Conservation (phyloP, 495 filamentous ascomycete species). For the Aspergillus campestris region DNA sequence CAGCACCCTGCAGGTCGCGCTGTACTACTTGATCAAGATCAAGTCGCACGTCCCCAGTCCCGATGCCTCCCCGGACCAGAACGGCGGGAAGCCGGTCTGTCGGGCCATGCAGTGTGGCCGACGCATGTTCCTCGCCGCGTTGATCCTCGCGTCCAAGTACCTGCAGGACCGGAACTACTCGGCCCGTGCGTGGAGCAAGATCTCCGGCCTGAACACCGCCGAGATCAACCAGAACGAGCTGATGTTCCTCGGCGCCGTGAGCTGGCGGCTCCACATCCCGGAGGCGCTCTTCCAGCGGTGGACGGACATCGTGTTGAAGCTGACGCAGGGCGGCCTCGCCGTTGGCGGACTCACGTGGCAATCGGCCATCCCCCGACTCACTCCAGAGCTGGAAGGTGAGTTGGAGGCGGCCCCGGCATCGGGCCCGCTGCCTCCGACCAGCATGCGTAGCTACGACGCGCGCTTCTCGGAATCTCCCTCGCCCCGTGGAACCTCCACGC, state of each 20-base stretch:
- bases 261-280: constrained; percentile 91
- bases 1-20: constrained; percentile 90
- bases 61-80: constrained; percentile 83
- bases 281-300: constrained; percentile 83
- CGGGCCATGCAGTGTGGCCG: constrained; percentile 93
- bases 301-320: constrained; percentile 81
- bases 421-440: constrained; percentile 21
- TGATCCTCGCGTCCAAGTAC: constrained; percentile 94
- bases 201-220: constrained; percentile 77
- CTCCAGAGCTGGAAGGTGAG: constrained; percentile 52
- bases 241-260: constrained; percentile 79
- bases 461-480: constrained; percentile 26
- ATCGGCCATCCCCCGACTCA: constrained; percentile 65
- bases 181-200: constrained; percentile 95
- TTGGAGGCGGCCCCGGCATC: constrained; percentile 4
- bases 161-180: constrained; percentile 97
- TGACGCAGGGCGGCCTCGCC: constrained; percentile 51
- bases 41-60: constrained; percentile 78
- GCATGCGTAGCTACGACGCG: constrained; percentile 23
- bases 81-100: constrained; percentile 59
- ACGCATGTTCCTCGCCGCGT: constrained; percentile 90
- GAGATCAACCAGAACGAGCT: constrained; percentile 98
- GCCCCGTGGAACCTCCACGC: constrained; percentile 21
- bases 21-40: constrained; percentile 93
- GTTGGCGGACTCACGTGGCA: constrained; percentile 55